Conservation (phyloP, 495 filamentous ascomycete species). For the Cercophora newfieldiana region DNA sequence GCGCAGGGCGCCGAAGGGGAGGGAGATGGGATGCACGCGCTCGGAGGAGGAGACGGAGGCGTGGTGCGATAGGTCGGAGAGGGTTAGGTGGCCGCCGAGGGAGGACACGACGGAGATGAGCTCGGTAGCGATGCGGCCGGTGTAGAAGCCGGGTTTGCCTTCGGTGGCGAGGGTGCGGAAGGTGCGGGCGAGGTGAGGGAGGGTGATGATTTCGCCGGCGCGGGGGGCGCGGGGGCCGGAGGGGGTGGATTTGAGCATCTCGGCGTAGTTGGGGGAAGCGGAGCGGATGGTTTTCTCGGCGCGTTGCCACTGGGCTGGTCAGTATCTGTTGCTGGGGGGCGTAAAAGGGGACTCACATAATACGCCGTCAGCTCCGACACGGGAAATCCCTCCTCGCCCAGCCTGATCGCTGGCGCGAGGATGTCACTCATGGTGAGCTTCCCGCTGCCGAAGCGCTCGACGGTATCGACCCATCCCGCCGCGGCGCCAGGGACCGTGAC, state of each 20-base stretch:
- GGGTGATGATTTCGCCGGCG: constrained; percentile 87
- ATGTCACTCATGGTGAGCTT: constrained; percentile 78
- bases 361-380: constrained; percentile 76
- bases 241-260: constrained; percentile 75
- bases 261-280: constrained; percentile 79
- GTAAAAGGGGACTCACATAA: constrained; percentile 56
- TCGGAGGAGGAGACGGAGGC: constrained; percentile 73
- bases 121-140: constrained; percentile 75
- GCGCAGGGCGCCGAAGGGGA: constrained; percentile 57
- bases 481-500: constrained; percentile 88
- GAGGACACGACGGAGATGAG: constrained; percentile 75
- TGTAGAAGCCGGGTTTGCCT: constrained; percentile 90
- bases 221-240: constrained; percentile 67
- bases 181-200: constrained; percentile 76
- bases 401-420: constrained; percentile 76
- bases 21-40: constrained; percentile 75
- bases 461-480: constrained; percentile 89
- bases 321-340: neutral
- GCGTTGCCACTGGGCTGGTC: constrained; percentile 61
- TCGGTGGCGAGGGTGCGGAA: constrained; percentile 77
- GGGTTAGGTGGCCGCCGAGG: constrained; percentile 73
- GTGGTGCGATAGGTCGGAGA: constrained; percentile 79
- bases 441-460: constrained; percentile 90
- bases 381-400: constrained; percentile 87
- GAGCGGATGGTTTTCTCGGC: constrained; percentile 59